A percentile compares a stretch with the other conserved stretches of the same genome.
phyloP scores from a whole-genome alignment of 2,329 filamentous ascomycete genomes.

The Fusarium sp. region DNA sequence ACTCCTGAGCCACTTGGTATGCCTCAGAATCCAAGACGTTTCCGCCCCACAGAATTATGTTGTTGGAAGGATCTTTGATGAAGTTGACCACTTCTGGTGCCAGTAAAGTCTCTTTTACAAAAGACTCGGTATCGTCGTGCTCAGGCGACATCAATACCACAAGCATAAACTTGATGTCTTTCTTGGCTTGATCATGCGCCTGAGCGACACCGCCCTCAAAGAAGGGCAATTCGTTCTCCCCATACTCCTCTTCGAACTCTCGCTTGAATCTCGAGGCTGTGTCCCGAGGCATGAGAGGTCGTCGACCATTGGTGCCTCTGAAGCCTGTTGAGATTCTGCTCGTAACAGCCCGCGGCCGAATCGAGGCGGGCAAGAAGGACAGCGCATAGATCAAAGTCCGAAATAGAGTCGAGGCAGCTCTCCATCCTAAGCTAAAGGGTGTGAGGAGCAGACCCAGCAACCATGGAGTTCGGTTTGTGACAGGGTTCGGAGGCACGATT shows the following conservation, averaged over 20 bases:
- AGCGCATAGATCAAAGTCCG: slow-evolving; percentile 80
- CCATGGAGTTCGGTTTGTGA: slow-evolving; percentile 76
- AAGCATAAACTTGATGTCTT: slow-evolving; percentile 90
- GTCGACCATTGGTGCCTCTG: slow-evolving; percentile 73
- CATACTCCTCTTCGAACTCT: slow-evolving; percentile 96
- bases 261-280: slow-evolving; percentile 88
- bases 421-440: slow-evolving; percentile 82
- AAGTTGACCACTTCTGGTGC: slow-evolving; percentile 77
- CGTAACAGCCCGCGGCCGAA: slow-evolving; percentile 64
- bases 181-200: slow-evolving; percentile 88
- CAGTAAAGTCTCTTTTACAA: slow-evolving; percentile 84
- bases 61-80: slow-evolving; percentile 77
- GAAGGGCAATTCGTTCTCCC: slow-evolving; percentile 75
- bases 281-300: slow-evolving; percentile 84
- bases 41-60: slow-evolving; percentile 90
- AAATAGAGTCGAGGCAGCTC: slow-evolving; percentile 73
- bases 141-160: slow-evolving; percentile 89
- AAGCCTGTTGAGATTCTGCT: slow-evolving; percentile 62
- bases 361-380: slow-evolving; percentile 77
- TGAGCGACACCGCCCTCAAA: slow-evolving; percentile 91
- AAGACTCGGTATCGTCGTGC: slow-evolving; percentile 88
- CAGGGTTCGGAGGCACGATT: slow-evolving; percentile 80
- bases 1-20: slow-evolving; percentile 88
- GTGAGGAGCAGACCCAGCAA: slow-evolving; percentile 81
- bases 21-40: slow-evolving; percentile 93